phyloP scores from a whole-genome alignment of 441 rosid species.

The Populus tomentosa region DNA sequence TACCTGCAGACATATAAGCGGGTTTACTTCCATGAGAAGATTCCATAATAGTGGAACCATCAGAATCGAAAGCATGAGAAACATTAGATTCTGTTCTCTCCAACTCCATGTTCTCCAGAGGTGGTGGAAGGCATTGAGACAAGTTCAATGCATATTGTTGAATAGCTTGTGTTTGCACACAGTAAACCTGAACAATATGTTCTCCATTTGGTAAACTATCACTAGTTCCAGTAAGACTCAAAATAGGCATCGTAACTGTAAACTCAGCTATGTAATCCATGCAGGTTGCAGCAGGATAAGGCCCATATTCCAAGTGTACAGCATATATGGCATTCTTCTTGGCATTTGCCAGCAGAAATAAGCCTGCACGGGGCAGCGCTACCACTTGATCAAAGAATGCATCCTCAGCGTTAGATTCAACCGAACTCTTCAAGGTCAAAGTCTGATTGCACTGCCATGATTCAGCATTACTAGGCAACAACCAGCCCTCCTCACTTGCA shows the following conservation, averaged over 20 bases:
- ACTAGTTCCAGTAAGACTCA: too few relatives aligned
- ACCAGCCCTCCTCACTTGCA: constrained; percentile 81
- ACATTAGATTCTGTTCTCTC: too few relatives aligned
- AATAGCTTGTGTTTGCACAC: too few relatives aligned
- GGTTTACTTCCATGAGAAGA: constrained; percentile 35
- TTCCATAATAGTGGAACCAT: constrained; percentile 33
- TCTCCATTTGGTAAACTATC: too few relatives aligned
- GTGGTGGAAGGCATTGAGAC: too few relatives aligned
- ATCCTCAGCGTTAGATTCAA: constrained; percentile 51
- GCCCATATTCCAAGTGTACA: constrained; percentile 75
- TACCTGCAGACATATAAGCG: constrained; percentile 26
- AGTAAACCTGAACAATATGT: too few relatives aligned
- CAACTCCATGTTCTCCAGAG: too few relatives aligned
- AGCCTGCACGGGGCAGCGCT: constrained; percentile 63
- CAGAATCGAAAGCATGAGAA: too few relatives aligned
- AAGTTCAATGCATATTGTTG: too few relatives aligned
- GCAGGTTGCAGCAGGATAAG: constrained; percentile 63
- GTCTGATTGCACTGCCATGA: constrained; percentile 81
- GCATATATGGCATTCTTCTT: constrained; percentile 90
- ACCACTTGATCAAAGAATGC: constrained; percentile 87
- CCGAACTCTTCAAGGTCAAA: constrained; percentile 66
- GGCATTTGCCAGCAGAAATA: constrained; percentile 82
- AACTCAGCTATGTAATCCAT: too few relatives aligned
- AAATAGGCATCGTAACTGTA: too few relatives aligned
- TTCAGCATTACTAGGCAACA: constrained; percentile 64